Evolutionary conservation across 2,329 filamentous ascomycete species (phyloP).

Genomic region (Fusarium sp.): DNA sequence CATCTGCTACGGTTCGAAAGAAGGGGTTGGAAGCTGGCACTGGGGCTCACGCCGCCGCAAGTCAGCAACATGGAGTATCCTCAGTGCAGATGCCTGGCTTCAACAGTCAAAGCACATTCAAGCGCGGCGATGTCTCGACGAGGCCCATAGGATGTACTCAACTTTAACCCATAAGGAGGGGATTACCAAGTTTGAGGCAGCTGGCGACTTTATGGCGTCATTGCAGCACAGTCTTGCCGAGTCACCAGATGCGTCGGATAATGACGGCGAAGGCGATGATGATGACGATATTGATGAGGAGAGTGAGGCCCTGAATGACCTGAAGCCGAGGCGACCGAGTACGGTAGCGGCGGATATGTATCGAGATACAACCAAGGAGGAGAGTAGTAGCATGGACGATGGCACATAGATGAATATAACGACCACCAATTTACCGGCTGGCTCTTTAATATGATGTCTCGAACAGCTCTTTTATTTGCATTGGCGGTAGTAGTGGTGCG

Average conservation of each 20-base stretch:
- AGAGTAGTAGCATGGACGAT: slow-evolving; percentile 26
- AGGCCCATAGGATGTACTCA: slow-evolving; percentile 69
- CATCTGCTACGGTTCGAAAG: slow-evolving; percentile 82
- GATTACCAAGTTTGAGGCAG: slow-evolving; percentile 61
- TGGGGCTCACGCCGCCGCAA: slow-evolving; percentile 83
- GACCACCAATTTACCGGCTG: background rate
- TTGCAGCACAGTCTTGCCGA: slow-evolving; percentile 63
- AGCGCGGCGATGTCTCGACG: slow-evolving; percentile 80
- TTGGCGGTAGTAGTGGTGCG: background rate
- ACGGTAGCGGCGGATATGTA: slow-evolving; percentile 62
- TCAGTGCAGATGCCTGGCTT: slow-evolving; percentile 87
- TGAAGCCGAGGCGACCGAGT: slow-evolving; percentile 66
- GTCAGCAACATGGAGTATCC: slow-evolving; percentile 87
- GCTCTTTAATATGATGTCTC: background rate
- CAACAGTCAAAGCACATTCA: slow-evolving; percentile 80
- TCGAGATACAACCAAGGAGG: slow-evolving; percentile 46
- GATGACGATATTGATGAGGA: slow-evolving; percentile 61
- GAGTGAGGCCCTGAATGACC: slow-evolving; percentile 65
- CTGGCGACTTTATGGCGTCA: slow-evolving; percentile 63
- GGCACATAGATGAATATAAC: slow-evolving; percentile 54
- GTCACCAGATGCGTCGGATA: slow-evolving; percentile 53
- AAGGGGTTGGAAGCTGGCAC: slow-evolving; percentile 70
- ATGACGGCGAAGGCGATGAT: slow-evolving; percentile 55
- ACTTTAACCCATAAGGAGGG: slow-evolving; percentile 62
- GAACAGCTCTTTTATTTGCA: background rate